Evolutionary conservation across 768 basidiomycete species (phyloP).

Genomic region (Dacryopinax primogenitus): DNA sequence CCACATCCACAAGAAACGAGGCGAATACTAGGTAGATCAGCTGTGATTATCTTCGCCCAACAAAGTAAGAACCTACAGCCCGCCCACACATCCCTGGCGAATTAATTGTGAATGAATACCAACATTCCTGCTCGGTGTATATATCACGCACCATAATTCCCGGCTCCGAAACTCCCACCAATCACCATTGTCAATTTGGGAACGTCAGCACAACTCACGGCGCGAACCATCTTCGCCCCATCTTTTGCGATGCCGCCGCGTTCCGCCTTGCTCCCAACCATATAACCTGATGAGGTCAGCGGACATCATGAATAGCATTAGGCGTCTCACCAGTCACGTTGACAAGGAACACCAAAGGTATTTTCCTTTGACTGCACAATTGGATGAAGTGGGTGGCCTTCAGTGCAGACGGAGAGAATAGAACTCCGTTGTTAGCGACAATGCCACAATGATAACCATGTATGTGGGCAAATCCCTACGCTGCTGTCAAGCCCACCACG

Average conservation of each 20-base stretch:
- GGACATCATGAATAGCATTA: neutral
- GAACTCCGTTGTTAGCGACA: conserved; percentile 85
- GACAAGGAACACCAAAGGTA: conserved; percentile 84
- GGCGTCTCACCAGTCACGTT: conserved; percentile 64
- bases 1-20: conserved; percentile 97
- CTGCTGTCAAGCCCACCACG: neutral
- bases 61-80: too few relatives aligned
- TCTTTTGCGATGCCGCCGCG: conserved; percentile 90
- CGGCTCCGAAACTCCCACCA: conserved; percentile 88
- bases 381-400: conserved; percentile 95
- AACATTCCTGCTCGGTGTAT: too few relatives aligned
- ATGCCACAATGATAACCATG: conserved; percentile 87
- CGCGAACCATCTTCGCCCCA: conserved; percentile 93
- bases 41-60: conserved; percentile 1
- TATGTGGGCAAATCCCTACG: conserved; percentile 72
- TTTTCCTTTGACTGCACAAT: conserved; percentile 78
- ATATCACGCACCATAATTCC: conserved; percentile 65
- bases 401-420: conserved; percentile 84
- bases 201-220: conserved; percentile 85
- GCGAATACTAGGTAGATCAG: conserved; percentile 55
- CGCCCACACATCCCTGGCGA: conserved; percentile 75
- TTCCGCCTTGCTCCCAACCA: conserved; percentile 95
- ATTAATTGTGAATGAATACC: too few relatives aligned
- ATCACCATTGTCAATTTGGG: conserved; percentile 89
- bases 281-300: conserved; percentile 47